Base-by-base conservation (phyloP, 768 basidiomycete genomes). In the Naganishia onofrii region DNA sequence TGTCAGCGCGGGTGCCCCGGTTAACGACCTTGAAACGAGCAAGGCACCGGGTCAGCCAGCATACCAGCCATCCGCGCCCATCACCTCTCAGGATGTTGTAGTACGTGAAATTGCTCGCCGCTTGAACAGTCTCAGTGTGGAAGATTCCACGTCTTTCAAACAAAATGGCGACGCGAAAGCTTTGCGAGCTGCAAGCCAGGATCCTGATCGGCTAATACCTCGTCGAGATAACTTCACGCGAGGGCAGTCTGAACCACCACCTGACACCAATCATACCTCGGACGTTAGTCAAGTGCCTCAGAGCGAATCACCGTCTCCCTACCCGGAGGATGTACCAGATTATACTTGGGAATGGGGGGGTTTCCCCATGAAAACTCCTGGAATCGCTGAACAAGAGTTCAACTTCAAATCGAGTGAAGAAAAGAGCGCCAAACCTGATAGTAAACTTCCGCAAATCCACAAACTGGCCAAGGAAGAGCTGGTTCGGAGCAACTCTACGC, bases 341-440 rank as follows among this genome's bases (percentile, higher is more conserved):
- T 93, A 93, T 75, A 90, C 90, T 7, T 94, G 93, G 93, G 93
- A 94, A 74, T 94, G 93, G 92, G 92, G 92, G 31, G 88, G 86
- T 23, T 91, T 94, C 75, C 93, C 92, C 32, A 89, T 88, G 72
- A 89, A 87, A 28, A 73, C 36, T 72, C 80, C 48, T 78, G 66
- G 44, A 10, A 42, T 63, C 23, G 38, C 42, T 6, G 60, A 63
- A 12, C 60, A 63, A 29, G 36, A 63, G 13, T 44, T 63, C 38
- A 26, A 63, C 12, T 63, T 63, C 23, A 21, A 21, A 42, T 26
- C 34, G 38, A 38, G 2, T 7, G 15, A 26, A 13, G 38, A 44
- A 44, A 21, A 4, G n/a, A n/a, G n/a, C 60, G 23, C 15, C 9
- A 44, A n/a, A 21, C 15, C 36, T 13, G 38, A 44, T 6, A n/a